Base-by-base conservation (phyloP, 2,329 filamentous ascomycete genomes). In the Hymenoscyphus linearis region DNA sequence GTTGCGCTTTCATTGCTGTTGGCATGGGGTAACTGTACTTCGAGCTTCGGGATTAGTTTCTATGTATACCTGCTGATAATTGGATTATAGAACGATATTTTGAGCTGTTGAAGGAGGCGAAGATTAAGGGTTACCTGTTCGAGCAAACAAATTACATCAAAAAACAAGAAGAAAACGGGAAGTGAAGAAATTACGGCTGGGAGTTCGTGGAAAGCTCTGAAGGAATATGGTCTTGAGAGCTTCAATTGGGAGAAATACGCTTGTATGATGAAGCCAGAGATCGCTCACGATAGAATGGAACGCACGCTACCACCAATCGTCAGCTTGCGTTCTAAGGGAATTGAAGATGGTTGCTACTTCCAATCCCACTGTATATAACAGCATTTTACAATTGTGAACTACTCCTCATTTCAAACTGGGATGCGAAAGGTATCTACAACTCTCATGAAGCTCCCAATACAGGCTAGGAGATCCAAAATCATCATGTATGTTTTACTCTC, bases 61-160 rank as follows among this genome's bases (percentile, higher is more conserved):
- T 1, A 26, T 13, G 14, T 35, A 14, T 22, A 59, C 7, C 31
- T 18, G 35, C 60, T 53, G 35, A 58, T 65, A 40, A 65, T 62
- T 63, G 34, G 5, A 25, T 27, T 62, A 61, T 74, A 93, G 89
- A 92, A 75, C 85, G 88, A 73, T 95, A 93, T 73, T 81, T 95
- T 65, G 83, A 91, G 76, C 79, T 93, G 68, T 78, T 95, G 69
- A 88, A 89, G 77, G 82, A 88, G 66, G 82, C 88, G 71, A 89
- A 90, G 77, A 82, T 93, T 74, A 88, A 85, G 78, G 90, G 90
- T 62, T 91, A 90, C 75, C 79, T 91, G 66, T 92, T 91, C 70
- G 78, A 91, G 72, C 89, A 93, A 77, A 86, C 89, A 73, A 91
- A 92, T 78, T 90, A 90, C 76, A 73, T 86, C 63, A 76, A 79